phyloP scores from a whole-genome alignment of 257 asterid species.

The Anisodus tanguticus region DNA sequence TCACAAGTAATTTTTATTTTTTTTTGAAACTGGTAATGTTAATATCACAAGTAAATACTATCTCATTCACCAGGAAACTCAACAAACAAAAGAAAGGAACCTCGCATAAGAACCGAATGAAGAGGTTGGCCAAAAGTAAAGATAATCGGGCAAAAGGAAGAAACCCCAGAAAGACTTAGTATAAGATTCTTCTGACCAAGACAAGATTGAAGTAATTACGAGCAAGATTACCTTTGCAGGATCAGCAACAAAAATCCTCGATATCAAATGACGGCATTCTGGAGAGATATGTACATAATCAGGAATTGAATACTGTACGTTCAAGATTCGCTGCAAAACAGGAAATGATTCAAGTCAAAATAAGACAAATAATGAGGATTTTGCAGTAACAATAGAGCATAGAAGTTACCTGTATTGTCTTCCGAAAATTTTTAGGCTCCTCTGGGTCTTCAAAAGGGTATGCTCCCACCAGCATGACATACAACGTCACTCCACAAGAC shows the following conservation, averaged over 20 bases:
- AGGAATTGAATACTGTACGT: constrained; percentile 92
- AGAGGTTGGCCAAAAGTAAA: not conserved
- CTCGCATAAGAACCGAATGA: not conserved
- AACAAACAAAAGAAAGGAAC: not conserved
- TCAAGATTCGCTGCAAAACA: constrained; percentile 81
- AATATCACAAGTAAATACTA: not conserved
- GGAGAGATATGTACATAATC: constrained; percentile 90
- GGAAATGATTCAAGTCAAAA: constrained; percentile 30
- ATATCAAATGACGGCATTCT: constrained; percentile 86
- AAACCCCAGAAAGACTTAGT: not conserved
- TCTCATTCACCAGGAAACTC: constrained; percentile 8
- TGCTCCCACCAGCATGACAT: constrained; percentile 98
- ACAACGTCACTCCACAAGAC: constrained; percentile 98
- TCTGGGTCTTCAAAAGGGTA: constrained; percentile 98
- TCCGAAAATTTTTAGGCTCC: constrained; percentile 91
- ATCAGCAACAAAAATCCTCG: constrained; percentile 92
- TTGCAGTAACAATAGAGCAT: not conserved
- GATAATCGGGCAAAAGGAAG: not conserved
- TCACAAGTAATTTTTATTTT: not conserved
- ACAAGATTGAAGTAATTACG: not conserved
- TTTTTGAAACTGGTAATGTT: no score
- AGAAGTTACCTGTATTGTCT: constrained; percentile 81
- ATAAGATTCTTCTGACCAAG: not conserved
- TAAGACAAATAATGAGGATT: not conserved
- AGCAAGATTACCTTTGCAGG: constrained; percentile 69